Evolutionary conservation across 305 asterid species (phyloP).

Genomic region (Nicotiana rustica): DNA sequence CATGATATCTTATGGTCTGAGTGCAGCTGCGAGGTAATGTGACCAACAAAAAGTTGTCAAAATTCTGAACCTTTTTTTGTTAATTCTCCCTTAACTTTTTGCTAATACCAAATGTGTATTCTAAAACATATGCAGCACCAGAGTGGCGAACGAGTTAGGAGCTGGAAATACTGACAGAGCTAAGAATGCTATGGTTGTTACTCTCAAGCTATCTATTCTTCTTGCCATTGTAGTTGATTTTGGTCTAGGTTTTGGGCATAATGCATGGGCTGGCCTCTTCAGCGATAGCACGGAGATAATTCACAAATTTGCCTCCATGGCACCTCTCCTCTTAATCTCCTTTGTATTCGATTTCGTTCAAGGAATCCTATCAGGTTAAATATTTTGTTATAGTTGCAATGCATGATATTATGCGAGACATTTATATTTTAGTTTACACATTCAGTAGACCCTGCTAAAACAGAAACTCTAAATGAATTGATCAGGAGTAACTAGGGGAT

Average conservation of each 20-base stretch:
- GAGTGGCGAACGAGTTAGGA: conserved; percentile 82
- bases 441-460: neutral
- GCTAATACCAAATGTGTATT: neutral
- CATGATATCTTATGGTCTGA: conserved; percentile 72
- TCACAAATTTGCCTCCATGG: conserved; percentile 57
- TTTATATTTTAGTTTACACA: no score
- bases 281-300: conserved; percentile 62
- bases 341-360: conserved; percentile 64
- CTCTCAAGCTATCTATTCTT: conserved; percentile 63
- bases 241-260: conserved; percentile 55
- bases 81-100: neutral
- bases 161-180: conserved; percentile 64
- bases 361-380: conserved; percentile 62
- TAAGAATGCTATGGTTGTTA: conserved; percentile 65
- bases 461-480: neutral
- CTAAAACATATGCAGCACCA: conserved; percentile 56
- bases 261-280: conserved; percentile 68
- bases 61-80: neutral
- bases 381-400: no score
- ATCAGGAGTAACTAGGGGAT: conserved; percentile 68
- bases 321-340: conserved; percentile 64
- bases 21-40: conserved; percentile 82
- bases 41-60: neutral
- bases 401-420: no score
- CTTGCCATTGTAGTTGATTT: conserved; percentile 48